phyloP scores from a whole-genome alignment of 164 flowering plant species.

The Annona cherimola region DNA sequence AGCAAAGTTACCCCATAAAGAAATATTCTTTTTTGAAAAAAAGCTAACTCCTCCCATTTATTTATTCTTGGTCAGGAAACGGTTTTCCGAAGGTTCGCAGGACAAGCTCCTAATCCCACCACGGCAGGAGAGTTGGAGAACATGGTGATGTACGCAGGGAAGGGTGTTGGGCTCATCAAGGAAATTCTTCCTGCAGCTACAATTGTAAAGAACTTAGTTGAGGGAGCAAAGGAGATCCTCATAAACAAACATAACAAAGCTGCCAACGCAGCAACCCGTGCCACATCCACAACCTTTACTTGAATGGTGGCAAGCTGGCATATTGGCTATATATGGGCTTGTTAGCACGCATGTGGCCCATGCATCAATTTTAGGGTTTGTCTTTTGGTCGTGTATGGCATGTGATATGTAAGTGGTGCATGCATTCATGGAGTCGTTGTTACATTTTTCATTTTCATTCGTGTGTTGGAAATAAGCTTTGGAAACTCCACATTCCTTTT shows the following conservation, averaged over 20 bases:
- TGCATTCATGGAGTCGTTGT: too few relatives aligned
- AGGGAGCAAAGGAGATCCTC: conserved; percentile 22
- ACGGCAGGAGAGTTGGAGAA: conserved; percentile 12
- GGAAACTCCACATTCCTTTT: too few relatives aligned
- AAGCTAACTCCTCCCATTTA: too few relatives aligned
- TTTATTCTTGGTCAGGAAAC: conserved; percentile 8
- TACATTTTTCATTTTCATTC: too few relatives aligned
- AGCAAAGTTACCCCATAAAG: too few relatives aligned
- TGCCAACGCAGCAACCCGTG: background rate
- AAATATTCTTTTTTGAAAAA: too few relatives aligned
- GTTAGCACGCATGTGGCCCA: background rate
- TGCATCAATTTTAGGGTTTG: background rate
- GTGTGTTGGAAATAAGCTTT: too few relatives aligned
- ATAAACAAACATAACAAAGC: conserved; percentile 9
- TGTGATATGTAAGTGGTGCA: background rate
- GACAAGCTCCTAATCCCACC: conserved; percentile 17
- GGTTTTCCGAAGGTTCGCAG: conserved; percentile 18
- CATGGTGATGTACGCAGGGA: conserved; percentile 23
- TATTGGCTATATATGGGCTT: background rate
- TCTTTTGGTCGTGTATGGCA: background rate
- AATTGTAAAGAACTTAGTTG: conserved; percentile 22
- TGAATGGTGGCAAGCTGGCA: too few relatives aligned
- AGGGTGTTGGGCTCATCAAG: conserved; percentile 27
- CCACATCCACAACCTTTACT: too few relatives aligned
- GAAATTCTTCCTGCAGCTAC: conserved; percentile 22